Conservation (phyloP, 805 yeast genomes). For the Starmerella apis region DNA sequence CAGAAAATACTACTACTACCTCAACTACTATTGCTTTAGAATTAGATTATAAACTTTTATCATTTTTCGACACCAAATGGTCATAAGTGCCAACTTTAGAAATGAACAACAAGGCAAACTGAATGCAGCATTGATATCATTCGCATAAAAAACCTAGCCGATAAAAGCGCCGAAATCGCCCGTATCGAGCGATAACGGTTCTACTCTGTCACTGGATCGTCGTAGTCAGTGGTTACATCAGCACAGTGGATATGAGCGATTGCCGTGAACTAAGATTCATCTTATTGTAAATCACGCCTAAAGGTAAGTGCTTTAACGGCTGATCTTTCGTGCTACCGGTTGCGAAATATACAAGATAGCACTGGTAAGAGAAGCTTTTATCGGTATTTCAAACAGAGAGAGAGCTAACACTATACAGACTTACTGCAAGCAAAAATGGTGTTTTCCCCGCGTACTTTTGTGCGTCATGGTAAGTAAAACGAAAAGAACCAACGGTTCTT, state of each 20-base stretch:
- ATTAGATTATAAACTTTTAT: too few species aligned
- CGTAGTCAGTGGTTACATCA: not conserved
- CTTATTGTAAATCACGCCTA: conserved; percentile 11
- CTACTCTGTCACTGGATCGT: too few species aligned
- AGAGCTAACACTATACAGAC: not conserved
- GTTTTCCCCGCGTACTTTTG: conserved; percentile 7
- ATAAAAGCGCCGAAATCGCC: too few species aligned
- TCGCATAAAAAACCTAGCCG: too few species aligned
- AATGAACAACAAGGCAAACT: too few species aligned
- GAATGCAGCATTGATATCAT: too few species aligned
- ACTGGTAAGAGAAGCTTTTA: not conserved
- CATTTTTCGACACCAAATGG: too few species aligned
- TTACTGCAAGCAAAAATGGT: not conserved
- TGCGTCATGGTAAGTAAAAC: conserved; percentile 8
- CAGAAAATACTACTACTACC: too few species aligned
- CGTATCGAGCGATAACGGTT: too few species aligned
- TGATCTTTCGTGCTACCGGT: not conserved
- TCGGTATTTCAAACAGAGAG: not conserved
- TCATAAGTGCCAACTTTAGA: too few species aligned
- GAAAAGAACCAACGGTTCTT: not conserved
- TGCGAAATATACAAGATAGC: not conserved
- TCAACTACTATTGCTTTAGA: too few species aligned
- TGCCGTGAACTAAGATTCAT: not conserved
- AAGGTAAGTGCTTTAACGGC: conserved; percentile 21
- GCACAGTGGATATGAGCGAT: not conserved